A percentile compares a stretch with the other conserved stretches of the same genome.
phyloP scores from a whole-genome alignment of 306 rosid species.

The Quercus engelmannii region DNA sequence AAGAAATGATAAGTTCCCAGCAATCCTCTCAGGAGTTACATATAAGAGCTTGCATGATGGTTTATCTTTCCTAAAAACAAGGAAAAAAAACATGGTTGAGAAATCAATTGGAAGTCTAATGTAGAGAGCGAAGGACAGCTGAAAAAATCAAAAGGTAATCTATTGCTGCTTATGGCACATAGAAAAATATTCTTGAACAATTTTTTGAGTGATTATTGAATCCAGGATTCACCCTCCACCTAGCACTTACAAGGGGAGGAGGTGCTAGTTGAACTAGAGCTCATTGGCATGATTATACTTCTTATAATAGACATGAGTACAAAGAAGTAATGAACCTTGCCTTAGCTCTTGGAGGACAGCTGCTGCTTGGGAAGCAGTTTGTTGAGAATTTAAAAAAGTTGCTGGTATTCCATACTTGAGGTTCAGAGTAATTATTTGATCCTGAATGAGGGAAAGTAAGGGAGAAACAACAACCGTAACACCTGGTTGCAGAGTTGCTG shows the following conservation, averaged over 20 bases:
- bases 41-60: constrained; percentile 97
- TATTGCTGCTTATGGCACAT: not conserved
- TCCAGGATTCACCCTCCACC: too few species aligned
- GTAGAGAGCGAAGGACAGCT: not conserved
- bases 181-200: constrained; percentile 2
- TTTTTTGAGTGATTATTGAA: not conserved
- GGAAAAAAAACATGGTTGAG: constrained; percentile 5
- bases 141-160: not conserved
- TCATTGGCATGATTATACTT: too few species aligned
- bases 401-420: constrained; percentile 85
- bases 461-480: constrained; percentile 89
- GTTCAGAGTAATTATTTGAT: constrained; percentile 86
- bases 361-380: constrained; percentile 70
- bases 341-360: constrained; percentile 94
- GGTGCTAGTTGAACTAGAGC: too few species aligned
- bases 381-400: constrained; percentile 93
- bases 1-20: constrained; percentile 62
- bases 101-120: constrained; percentile 17
- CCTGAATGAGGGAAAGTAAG: constrained; percentile 95
- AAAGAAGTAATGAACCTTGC: constrained; percentile 46
- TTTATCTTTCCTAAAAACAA: constrained; percentile 68
- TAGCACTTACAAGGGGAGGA: too few species aligned
- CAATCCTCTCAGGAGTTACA: constrained; percentile 97
- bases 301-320: not conserved
- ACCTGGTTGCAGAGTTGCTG: constrained; percentile 87